Evolutionary conservation across 1,284 basidiomycete genomes (phyloP).

Genomic region (Cutaneotrichosporon arboriforme): DNA sequence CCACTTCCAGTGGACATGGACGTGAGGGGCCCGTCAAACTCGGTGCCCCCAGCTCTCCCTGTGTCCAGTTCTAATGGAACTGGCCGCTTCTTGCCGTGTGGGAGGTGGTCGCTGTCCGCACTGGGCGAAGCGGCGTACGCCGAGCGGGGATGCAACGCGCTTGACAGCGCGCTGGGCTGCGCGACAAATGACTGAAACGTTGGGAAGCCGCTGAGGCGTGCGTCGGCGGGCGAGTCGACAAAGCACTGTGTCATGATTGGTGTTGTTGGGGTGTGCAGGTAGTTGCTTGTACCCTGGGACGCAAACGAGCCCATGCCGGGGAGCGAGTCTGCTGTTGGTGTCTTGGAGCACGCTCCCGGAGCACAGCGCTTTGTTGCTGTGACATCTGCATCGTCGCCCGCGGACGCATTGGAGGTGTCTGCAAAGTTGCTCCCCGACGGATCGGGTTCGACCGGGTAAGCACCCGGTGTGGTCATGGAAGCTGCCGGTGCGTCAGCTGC

Average conservation of each 20-base stretch:
- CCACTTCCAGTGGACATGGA: slow-evolving; percentile 6
- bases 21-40: slow-evolving; percentile 3
- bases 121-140: not conserved
- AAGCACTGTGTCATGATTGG: slow-evolving; percentile 5
- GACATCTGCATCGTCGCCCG: too few relatives aligned
- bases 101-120: not conserved
- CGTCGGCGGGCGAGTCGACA: slow-evolving; percentile 11
- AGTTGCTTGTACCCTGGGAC: not conserved
- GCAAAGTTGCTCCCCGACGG: not conserved
- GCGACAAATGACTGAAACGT: not conserved
- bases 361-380: not conserved
- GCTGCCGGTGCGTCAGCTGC: not conserved
- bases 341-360: too few relatives aligned
- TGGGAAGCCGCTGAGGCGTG: not conserved
- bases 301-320: not conserved
- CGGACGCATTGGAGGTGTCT: not conserved
- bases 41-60: not conserved
- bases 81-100: slow-evolving; percentile 4
- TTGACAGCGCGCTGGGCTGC: not conserved
- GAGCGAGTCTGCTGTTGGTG: not conserved
- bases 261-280: not conserved
- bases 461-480: too few relatives aligned
- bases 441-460: too few relatives aligned
- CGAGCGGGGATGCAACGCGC: not conserved
- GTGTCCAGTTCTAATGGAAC: not conserved